Base-by-base conservation (phyloP, 768 basidiomycete genomes). In the Boletus insuetus region DNA sequence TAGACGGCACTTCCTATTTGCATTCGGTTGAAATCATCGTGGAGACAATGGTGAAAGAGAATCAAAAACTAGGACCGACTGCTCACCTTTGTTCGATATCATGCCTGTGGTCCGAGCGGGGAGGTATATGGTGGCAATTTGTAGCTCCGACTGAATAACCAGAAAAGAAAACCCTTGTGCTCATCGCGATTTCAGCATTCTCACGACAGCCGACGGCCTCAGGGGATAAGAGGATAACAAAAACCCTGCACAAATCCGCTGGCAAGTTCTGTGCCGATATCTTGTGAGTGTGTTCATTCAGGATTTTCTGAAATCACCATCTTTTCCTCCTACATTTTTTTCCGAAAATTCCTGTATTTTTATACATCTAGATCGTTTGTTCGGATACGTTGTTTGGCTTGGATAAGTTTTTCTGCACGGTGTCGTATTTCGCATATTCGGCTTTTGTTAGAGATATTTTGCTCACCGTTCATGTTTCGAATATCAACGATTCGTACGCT, bases 1-100 rank as follows among this genome's bases (percentile, higher is more conserved):
- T 42, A 64, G 69, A 71, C 69, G 69, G 69, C 69, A 71, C 69
- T 71, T 71, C 69, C 69, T 71, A 71, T 69, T 69, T 62, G 69
- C 63, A 60, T 67, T 67, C 69, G 69, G 69, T 68, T 58, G 59
- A 61, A 65, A 44, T 71, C 69, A 71, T 71, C 69, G 29, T 56
- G 32, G 29, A 47, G 26, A 34, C 22, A 26, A 32, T 26, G 42
- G 7, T 2, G 34, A 37, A 20, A 41, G 24, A 0, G 13, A n/a
- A 53, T 12, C 7, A 19, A 43, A 39, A 29, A 26, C 16, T 40
- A 13, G 22, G 40, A 29, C 5, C 10, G 51, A 34, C 8, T 13
- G 46, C 69, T 69, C 55, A 70, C 69, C 65, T 50, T 17, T 10
- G 11, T 31, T 43, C 20, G 16, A 14, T 16, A 12, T 24, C 32